A percentile compares a stretch with the other conserved stretches of the same genome.
These are phyloP conservation scores for Posidonia oceanica DNA, from an alignment of 116 monocot genomes.

Conservation along the genomic window DNA sequence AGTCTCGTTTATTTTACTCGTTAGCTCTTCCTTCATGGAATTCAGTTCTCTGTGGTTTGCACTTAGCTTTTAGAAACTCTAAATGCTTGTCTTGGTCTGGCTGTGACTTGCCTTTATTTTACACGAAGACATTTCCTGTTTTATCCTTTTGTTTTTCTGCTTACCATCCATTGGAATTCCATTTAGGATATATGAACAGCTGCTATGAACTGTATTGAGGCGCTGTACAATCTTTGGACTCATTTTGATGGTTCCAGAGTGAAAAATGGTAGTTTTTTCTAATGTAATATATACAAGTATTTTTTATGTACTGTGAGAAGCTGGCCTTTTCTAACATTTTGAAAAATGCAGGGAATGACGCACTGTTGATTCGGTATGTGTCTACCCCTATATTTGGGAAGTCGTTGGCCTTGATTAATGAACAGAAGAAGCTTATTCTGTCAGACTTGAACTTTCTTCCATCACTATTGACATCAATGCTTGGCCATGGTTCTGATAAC, in stretches of 20 bases:
- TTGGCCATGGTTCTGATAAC: slow-evolving; percentile 27
- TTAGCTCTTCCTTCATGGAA: too few relatives aligned
- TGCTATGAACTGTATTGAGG: slow-evolving; percentile 59
- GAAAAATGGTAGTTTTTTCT: slow-evolving; percentile 46
- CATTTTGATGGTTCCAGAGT: slow-evolving; percentile 29
- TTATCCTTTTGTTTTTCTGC: neutral
- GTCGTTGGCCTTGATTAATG: slow-evolving; percentile 40
- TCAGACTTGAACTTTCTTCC: slow-evolving; percentile 71
- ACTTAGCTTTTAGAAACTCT: too few relatives aligned
- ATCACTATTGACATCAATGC: slow-evolving; percentile 54
- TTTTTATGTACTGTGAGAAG: neutral
- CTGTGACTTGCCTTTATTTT: neutral
- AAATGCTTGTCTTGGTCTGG: too few relatives aligned
- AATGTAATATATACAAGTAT: neutral
- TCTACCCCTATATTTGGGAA: slow-evolving; percentile 40
- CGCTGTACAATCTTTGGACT: slow-evolving; percentile 39
- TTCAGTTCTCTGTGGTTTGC: too few relatives aligned
- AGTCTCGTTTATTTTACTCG: too few relatives aligned
- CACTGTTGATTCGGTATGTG: slow-evolving; percentile 17
- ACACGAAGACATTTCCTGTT: neutral
- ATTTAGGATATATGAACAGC: slow-evolving; percentile 59
- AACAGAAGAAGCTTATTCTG: slow-evolving; percentile 55
- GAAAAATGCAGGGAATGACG: slow-evolving; percentile 42
- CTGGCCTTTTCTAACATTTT: neutral
- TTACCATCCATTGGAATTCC: neutral